These are phyloP conservation scores for Elaeagnus macrophylla DNA, from an alignment of 306 rosid genomes.

Conservation along the genomic window DNA sequence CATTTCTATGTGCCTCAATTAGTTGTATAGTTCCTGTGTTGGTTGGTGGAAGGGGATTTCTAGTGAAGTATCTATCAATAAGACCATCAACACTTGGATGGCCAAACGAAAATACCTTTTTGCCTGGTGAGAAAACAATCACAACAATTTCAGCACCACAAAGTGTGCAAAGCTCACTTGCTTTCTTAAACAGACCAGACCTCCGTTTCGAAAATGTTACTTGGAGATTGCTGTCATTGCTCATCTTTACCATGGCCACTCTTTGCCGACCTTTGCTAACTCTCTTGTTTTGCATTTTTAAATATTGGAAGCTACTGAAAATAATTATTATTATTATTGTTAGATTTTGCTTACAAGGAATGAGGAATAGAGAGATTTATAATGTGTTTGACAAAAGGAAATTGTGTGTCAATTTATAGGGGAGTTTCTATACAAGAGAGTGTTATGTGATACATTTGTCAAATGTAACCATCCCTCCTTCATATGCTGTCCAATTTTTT, in stretches of 20 bases:
- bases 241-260: conserved; percentile 43
- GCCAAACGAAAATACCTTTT: conserved; percentile 51
- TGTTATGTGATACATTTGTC: background rate
- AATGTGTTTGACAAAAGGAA: too few species aligned
- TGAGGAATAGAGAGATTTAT: too few species aligned
- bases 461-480: background rate
- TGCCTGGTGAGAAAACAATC: conserved; percentile 45
- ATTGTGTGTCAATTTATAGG: background rate
- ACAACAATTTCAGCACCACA: conserved; percentile 44
- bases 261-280: conserved; percentile 42
- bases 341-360: too few species aligned
- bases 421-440: background rate
- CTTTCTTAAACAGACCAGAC: conserved; percentile 51
- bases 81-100: conserved; percentile 36
- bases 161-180: conserved; percentile 44
- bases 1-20: conserved; percentile 22
- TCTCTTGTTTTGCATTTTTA: conserved; percentile 20
- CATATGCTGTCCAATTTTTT: conserved; percentile 9
- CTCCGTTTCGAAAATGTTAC: conserved; percentile 64
- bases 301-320: background rate
- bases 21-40: conserved; percentile 24
- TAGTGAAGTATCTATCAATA: conserved; percentile 18
- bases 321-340: background rate
- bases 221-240: conserved; percentile 40
- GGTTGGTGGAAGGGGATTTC: conserved; percentile 9